Evolutionary conservation across 1,284 basidiomycete species (phyloP).

Genomic region (Leccinum solheimii): DNA sequence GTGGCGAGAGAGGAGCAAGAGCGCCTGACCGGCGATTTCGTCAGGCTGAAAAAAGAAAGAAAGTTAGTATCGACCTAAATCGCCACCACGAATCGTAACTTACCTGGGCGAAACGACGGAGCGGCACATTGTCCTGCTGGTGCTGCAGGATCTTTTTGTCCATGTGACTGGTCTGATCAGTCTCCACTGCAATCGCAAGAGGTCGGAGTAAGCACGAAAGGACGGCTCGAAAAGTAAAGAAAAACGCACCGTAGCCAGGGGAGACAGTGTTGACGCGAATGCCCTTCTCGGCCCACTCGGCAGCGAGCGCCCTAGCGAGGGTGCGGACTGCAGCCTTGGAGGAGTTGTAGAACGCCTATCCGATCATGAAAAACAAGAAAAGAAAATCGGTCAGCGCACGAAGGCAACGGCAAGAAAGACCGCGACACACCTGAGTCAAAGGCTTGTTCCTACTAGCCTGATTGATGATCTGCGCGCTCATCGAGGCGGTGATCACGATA

Average conservation of each 20-base stretch:
- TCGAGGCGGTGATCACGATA: constrained; percentile 51
- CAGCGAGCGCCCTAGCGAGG: constrained; percentile 56
- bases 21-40: constrained; percentile 45
- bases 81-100: rapidly evolving
- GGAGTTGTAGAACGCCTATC: constrained; percentile 58
- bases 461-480: constrained; percentile 53
- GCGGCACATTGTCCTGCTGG: constrained; percentile 40
- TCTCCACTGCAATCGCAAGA: constrained; percentile 29
- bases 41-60: constrained; percentile 31
- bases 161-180: constrained; percentile 41
- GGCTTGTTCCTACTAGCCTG: constrained; percentile 35
- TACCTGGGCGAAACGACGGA: constrained; percentile 44
- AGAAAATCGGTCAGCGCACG: neutral
- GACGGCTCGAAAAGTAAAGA: neutral
- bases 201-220: constrained; percentile 7
- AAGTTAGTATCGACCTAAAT: rapidly evolving
- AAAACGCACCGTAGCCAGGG: constrained; percentile 53
- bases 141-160: constrained; percentile 34
- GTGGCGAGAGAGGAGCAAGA: constrained; percentile 45
- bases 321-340: constrained; percentile 61
- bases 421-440: constrained; percentile 37
- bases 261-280: constrained; percentile 64
- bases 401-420: neutral
- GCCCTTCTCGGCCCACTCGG: constrained; percentile 54
- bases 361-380: neutral